Conservation (phyloP, 2,329 filamentous ascomycete species). For the Colletotrichum sublineola region DNA sequence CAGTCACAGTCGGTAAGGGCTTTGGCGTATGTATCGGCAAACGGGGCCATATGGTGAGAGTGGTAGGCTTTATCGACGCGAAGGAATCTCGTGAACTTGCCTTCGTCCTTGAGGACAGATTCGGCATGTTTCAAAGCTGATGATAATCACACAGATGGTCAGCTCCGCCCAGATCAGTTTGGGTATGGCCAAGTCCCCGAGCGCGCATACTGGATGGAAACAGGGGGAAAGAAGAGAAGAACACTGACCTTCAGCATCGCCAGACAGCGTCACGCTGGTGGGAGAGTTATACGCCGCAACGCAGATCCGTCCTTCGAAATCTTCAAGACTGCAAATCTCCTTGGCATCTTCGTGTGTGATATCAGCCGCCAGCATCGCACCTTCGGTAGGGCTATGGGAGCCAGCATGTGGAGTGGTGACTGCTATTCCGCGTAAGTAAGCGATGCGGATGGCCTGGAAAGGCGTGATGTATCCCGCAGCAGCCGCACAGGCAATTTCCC, state of each 20-base stretch:
- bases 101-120: conserved; percentile 43
- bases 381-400: conserved; percentile 2
- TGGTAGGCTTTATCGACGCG: conserved; percentile 44
- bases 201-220: not conserved
- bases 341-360: conserved; percentile 41
- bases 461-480: conserved; percentile 57
- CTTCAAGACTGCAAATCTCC: conserved; percentile 21
- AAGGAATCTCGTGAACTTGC: conserved; percentile 46
- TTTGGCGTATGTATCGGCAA: not conserved
- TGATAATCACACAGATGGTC: not conserved
- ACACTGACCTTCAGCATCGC: conserved; percentile 45
- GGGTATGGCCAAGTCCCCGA: not conserved
- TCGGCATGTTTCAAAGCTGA: conserved; percentile 46
- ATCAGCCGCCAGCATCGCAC: conserved; percentile 47
- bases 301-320: conserved; percentile 41
- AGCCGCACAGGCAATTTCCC: conserved; percentile 65
- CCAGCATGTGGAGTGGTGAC: not conserved
- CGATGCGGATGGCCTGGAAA: conserved; percentile 46
- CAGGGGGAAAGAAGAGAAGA: not conserved
- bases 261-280: conserved; percentile 45
- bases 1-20: not conserved
- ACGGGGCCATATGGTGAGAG: conserved; percentile 10
- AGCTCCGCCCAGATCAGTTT: not conserved
- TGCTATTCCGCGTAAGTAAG: conserved; percentile 43
- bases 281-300: conserved; percentile 47